A percentile compares a stretch with the other conserved stretches of the same genome.
phyloP scores from a whole-genome alignment of 2,329 filamentous ascomycete genomes.

The Ophiostoma montium region DNA sequence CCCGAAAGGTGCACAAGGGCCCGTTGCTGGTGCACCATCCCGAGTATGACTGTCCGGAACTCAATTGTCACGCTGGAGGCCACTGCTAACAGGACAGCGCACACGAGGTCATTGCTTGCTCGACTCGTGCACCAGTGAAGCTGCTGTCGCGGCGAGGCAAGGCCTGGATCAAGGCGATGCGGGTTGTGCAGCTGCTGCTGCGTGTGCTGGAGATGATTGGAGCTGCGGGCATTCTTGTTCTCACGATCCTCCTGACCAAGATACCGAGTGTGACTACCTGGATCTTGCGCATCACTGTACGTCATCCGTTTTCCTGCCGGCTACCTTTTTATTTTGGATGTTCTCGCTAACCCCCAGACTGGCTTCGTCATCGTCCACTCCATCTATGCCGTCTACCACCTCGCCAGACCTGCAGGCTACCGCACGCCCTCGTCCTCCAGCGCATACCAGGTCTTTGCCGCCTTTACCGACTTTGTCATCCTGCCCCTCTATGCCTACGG shows the following conservation, averaged over 20 bases:
- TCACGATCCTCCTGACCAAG: constrained; percentile 63
- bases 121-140: constrained; percentile 44
- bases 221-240: constrained; percentile 55
- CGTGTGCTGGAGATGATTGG: constrained; percentile 53
- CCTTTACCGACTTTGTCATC: constrained; percentile 50
- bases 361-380: constrained; percentile 60
- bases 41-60: constrained; percentile 42
- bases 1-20: constrained; percentile 52
- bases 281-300: constrained; percentile 64
- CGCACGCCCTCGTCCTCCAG: constrained; percentile 68
- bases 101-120: constrained; percentile 41
- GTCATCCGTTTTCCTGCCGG: constrained; percentile 18
- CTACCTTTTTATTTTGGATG: no score
- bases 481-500: constrained; percentile 44
- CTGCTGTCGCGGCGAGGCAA: constrained; percentile 60
- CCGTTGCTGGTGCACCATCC: constrained; percentile 79
- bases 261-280: constrained; percentile 52
- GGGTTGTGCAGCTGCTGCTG: constrained; percentile 55
- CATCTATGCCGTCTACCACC: constrained; percentile 69
- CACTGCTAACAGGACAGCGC: constrained; percentile 25
- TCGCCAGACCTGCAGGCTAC: constrained; percentile 52
- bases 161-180: constrained; percentile 51
- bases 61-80: neutral
- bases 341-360: constrained; percentile 36
- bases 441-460: constrained; percentile 79